Evolutionary conservation across 2,329 filamentous ascomycete species (phyloP), one percentile per base, ranked within the genome.

Genomic region (Aspergillus oerlinghausenensis): DNA sequence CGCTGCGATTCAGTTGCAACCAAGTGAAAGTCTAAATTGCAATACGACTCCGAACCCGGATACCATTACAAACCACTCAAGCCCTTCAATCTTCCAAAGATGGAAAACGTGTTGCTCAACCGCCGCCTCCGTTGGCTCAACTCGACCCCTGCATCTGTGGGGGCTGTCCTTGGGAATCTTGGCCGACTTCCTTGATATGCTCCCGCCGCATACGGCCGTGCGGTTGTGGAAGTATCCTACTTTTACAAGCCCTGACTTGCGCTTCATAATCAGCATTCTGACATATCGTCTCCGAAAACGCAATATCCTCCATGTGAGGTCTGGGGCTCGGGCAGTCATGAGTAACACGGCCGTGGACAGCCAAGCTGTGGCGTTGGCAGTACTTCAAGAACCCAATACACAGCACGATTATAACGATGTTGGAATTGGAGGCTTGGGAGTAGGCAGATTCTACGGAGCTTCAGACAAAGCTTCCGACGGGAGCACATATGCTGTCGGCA

Each of bases 221-320:
- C 74, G 82, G 35, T 69, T 88, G 26, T 89, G 86, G 85, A 81
- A 80, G 29, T 88, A 88, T 65, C 87, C 87, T 0, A 88, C 84
- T 1, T 88, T 89, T 66, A 87, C 85, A 0, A 78, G 82, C 1
- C 78, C 78, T 55, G 87, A 89, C 64, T 77, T 88, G 3, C 76
- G 82, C 5, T 73, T 84, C 32, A 74, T 84, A 10, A 79, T 88
- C 54, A 85, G 80, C 75, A 66, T 85, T 9, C 71, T 88, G 65
- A 87, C 85, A 0, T 81, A 82, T 60, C 72, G 74, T 6, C 81
- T 88, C 65, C 81, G 82, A 56, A 76, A 78, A 59, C 75, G 75
- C 55, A 85, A 85, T 58, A 63, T 68, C 40, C 65, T 63, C 17
- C 68, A 69, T 48, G 68, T 73, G n/a, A 72, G 64, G 51, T 63